phyloP scores from a whole-genome alignment of 129 eudicot species.

The Logfia minima region DNA sequence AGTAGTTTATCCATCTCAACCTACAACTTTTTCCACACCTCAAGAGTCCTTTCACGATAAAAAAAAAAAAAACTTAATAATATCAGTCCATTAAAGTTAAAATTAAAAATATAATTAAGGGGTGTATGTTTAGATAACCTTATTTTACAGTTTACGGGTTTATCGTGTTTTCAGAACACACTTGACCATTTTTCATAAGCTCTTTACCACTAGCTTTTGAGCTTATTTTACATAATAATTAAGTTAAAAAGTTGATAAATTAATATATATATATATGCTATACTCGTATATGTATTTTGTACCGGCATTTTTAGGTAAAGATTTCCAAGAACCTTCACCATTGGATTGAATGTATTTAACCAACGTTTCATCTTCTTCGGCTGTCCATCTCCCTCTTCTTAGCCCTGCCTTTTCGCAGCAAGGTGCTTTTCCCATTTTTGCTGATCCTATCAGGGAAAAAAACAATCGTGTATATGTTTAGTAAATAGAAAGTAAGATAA shows the following conservation, averaged over 20 bases:
- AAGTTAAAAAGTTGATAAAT: no score
- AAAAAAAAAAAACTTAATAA: no score
- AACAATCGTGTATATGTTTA: neutral
- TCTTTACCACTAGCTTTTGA: neutral
- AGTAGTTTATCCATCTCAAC: conserved; percentile 83
- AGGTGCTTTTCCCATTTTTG: conserved; percentile 79
- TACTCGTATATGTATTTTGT: neutral
- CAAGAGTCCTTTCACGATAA: conserved; percentile 43
- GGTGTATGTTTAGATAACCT: no score
- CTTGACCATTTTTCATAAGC: no score
- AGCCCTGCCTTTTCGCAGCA: conserved; percentile 88
- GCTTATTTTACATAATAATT: neutral
- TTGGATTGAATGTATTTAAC: conserved; percentile 63
- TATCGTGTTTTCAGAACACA: no score
- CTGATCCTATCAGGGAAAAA: no score
- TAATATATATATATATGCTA: no score
- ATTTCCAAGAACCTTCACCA: conserved; percentile 94
- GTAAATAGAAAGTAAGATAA: neutral
- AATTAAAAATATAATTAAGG: no score
- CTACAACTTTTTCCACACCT: conserved; percentile 96
- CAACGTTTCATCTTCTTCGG: conserved; percentile 77
- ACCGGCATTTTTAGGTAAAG: conserved; percentile 95
- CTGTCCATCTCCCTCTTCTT: conserved; percentile 81
- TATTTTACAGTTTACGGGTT: no score
- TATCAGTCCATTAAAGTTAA: neutral